A percentile compares a stretch with the other conserved stretches of the same genome.
Evolutionary conservation across 441 rosid genomes (phyloP).

Genomic region (Mallotus japonicus): DNA sequence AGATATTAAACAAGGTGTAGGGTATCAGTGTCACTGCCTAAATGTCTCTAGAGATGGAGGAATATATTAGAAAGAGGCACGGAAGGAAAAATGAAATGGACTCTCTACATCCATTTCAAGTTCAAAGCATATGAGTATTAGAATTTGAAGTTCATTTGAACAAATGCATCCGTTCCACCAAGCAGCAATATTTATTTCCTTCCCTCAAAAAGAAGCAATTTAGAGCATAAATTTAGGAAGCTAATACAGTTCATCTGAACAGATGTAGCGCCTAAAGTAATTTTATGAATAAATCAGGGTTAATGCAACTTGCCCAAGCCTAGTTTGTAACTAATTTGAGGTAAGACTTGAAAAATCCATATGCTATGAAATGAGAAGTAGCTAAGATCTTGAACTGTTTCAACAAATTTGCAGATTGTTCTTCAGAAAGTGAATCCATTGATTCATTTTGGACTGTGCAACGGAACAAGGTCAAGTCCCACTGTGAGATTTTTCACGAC

Average conservation of each 20-base stretch:
- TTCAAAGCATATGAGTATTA: not conserved
- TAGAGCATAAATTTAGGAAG: not conserved
- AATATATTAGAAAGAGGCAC: too few species aligned
- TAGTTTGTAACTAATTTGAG: not conserved
- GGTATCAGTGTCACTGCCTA: too few species aligned
- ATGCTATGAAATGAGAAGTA: not conserved
- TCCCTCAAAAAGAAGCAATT: not conserved
- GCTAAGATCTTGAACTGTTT: not conserved
- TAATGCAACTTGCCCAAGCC: not conserved
- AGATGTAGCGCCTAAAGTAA: not conserved
- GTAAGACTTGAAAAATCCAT: not conserved
- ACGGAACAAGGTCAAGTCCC: conserved; percentile 82
- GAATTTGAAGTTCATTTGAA: not conserved
- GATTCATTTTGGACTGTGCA: conserved; percentile 79
- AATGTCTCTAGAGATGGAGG: too few species aligned
- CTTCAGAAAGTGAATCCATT: conserved; percentile 60
- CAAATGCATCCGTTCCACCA: not conserved
- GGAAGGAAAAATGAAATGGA: too few species aligned
- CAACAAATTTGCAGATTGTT: conserved; percentile 42
- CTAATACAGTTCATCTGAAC: not conserved
- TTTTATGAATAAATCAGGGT: not conserved
- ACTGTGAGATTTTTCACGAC: conserved; percentile 67
- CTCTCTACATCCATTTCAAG: too few species aligned
- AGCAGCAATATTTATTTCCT: not conserved
- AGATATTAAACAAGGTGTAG: too few species aligned